Base-by-base conservation (phyloP, 768 basidiomycete genomes). In the Mycena capillaripes region DNA sequence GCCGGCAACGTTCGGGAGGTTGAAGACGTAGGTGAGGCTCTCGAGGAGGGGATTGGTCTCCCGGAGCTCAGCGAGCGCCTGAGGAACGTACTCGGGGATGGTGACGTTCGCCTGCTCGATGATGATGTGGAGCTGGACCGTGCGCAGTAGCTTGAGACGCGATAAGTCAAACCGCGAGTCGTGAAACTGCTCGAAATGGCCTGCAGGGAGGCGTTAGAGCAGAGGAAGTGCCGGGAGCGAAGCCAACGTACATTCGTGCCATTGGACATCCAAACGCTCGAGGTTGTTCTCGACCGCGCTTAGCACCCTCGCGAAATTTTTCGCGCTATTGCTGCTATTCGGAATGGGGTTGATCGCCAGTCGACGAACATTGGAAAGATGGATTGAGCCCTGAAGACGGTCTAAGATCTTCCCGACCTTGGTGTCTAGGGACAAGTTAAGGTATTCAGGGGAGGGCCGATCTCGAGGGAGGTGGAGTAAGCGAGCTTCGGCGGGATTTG, bases 271-370 rank as follows among this genome's bases (percentile, higher is more conserved):
- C 19, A 73, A 46, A 3, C 67, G 62, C 62, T 69, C 72, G 27
- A 73, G 58, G 1, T 62, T 73, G 36, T 19, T 30, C 57, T 69
- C 62, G 46, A 69, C 67, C 0, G 61, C 66, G 58, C 46, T 19
- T 0, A 73, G 72, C 3, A 66, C 57, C 1, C 29, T 23, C 32
- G 62, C 56, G 19, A 73, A 57, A 27, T 53, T 44, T 4, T 12
- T 27, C 7, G 56, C 27, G 63, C 48, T 53, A n/a, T 66, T 59
- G 27, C 9, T 9, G 52, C 56, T 60, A 27, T 69, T 65, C 17
- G 67, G 67, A 23, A 69, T 53, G 3, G 72, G 72, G 55, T 69
- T 73, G 17, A 69, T 25, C 29, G 72, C 72, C 19, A 69, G 50
- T 14, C 67, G 62, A 1, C 61, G 61, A 14, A 69, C 57, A 19